phyloP scores from a whole-genome alignment of 805 yeast species.

The Wickerhamomyces chaumierensis region DNA sequence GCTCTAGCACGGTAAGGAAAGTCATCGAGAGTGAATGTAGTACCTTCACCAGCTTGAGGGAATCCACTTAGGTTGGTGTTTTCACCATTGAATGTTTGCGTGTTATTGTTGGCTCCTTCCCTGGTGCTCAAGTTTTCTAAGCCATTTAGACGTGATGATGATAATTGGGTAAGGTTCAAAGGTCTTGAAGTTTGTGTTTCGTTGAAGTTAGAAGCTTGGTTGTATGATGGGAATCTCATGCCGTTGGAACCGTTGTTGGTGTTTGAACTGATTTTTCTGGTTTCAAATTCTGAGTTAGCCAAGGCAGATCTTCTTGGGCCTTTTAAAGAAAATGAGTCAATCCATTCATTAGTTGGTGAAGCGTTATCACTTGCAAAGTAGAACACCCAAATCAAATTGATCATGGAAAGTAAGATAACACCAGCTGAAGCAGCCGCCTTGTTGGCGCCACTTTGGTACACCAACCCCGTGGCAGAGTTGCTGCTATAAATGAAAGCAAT shows the following conservation, averaged over 20 bases:
- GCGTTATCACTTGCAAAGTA: constrained; percentile 87
- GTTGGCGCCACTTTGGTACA: constrained; percentile 55
- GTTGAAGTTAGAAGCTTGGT: constrained; percentile 2
- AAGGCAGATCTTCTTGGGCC: constrained; percentile 27
- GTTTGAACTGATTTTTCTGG: background rate
- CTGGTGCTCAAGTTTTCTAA: constrained; percentile 37
- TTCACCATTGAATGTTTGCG: constrained; percentile 10
- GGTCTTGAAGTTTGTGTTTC: constrained; percentile 9
- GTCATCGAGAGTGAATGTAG: constrained; percentile 24
- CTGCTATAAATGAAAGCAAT: constrained; percentile 78
- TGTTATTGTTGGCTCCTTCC: constrained; percentile 10
- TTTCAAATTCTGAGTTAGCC: constrained; percentile 13
- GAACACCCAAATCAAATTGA: constrained; percentile 76
- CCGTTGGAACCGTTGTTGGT: background rate
- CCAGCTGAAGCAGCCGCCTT: constrained; percentile 90
- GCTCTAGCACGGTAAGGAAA: constrained; percentile 85
- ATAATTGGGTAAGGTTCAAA: constrained; percentile 23
- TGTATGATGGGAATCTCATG: constrained; percentile 4
- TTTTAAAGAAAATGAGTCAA: constrained; percentile 69
- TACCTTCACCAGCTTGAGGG: constrained; percentile 7
- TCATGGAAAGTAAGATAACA: constrained; percentile 67
- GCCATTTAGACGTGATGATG: constrained; percentile 49
- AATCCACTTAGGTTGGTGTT: constrained; percentile 13
- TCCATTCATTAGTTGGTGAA: constrained; percentile 74
- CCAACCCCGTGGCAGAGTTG: constrained; percentile 69